Conservation (phyloP, 257 asterid genomes). For the Echites panduratus region DNA sequence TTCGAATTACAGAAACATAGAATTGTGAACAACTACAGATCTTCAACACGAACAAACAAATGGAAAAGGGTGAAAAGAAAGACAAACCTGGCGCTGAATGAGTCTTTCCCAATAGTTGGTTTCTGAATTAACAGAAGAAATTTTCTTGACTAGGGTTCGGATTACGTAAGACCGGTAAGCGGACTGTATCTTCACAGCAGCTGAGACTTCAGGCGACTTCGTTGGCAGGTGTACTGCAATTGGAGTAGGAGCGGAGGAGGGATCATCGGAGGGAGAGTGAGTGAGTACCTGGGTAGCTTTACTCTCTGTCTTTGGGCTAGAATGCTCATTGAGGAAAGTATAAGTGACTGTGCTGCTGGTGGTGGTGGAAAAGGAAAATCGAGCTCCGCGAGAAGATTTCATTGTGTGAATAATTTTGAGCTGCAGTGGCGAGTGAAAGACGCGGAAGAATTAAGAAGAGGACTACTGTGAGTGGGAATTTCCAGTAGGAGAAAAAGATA, state of each 20-base stretch:
- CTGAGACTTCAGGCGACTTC: conserved; percentile 24
- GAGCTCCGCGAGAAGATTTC: conserved; percentile 33
- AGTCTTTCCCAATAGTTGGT: conserved; percentile 62
- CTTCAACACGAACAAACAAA: background rate
- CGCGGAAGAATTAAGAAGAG: background rate
- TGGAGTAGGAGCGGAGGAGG: background rate
- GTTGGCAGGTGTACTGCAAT: conserved; percentile 14
- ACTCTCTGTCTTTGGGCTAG: conserved; percentile 24
- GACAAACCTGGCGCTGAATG: conserved; percentile 75
- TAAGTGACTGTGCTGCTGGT: conserved; percentile 29
- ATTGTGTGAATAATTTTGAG: conserved; percentile 13
- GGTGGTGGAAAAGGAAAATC: conserved; percentile 21
- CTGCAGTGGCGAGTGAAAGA: background rate
- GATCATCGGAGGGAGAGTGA: conserved; percentile 21
- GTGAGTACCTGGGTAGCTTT: conserved; percentile 33
- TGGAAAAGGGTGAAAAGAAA: background rate
- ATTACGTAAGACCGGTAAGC: conserved; percentile 59
- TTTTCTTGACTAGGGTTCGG: conserved; percentile 55
- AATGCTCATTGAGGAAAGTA: conserved; percentile 31
- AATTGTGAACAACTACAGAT: background rate
- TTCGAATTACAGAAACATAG: background rate
- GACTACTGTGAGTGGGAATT: background rate
- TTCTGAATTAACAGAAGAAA: conserved; percentile 66
- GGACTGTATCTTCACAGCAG: conserved; percentile 65
- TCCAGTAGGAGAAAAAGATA: background rate